Percentiles rank a stretch among this genome's conserved stretches.
Evolutionary conservation across 768 basidiomycete species (phyloP).

Genomic region (Hortiboletus flavorubellus): DNA sequence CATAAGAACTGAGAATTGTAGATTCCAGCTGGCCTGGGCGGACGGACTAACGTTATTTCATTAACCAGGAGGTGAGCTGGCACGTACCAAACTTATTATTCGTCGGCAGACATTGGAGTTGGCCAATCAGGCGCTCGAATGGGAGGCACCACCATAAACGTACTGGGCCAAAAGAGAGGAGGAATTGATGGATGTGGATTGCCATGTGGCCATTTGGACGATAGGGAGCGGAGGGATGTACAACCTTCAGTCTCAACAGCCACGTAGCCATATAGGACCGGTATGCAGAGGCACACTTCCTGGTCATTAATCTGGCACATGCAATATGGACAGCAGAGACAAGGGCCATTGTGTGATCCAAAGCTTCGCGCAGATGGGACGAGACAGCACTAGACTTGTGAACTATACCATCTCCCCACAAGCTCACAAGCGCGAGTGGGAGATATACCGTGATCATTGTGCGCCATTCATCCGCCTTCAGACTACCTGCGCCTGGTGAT

Average conservation of each 20-base stretch:
- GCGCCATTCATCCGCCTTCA: slow-evolving; percentile 7
- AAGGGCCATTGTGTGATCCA: slow-evolving; percentile 3
- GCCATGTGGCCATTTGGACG: not conserved
- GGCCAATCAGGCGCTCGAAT: not conserved
- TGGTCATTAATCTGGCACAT: no score
- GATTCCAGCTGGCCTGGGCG: not conserved
- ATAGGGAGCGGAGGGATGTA: not conserved
- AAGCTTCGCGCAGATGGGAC: not conserved
- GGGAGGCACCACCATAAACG: not conserved
- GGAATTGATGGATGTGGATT: not conserved
- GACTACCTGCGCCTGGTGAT: not conserved
- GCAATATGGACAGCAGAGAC: not conserved
- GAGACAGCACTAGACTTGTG: not conserved
- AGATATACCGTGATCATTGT: not conserved
- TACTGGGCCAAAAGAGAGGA: not conserved
- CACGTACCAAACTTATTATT: not conserved
- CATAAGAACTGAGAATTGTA: not conserved
- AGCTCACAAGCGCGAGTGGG: not conserved
- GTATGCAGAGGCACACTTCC: no score
- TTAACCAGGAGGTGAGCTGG: no score
- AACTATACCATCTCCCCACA: not conserved
- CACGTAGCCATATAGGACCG: no score
- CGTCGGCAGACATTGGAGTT: not conserved
- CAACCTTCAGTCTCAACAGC: no score
- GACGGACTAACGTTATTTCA: not conserved